Evolutionary conservation across 768 basidiomycete genomes (phyloP).

Genomic region (Cyclocybe aegerita): DNA sequence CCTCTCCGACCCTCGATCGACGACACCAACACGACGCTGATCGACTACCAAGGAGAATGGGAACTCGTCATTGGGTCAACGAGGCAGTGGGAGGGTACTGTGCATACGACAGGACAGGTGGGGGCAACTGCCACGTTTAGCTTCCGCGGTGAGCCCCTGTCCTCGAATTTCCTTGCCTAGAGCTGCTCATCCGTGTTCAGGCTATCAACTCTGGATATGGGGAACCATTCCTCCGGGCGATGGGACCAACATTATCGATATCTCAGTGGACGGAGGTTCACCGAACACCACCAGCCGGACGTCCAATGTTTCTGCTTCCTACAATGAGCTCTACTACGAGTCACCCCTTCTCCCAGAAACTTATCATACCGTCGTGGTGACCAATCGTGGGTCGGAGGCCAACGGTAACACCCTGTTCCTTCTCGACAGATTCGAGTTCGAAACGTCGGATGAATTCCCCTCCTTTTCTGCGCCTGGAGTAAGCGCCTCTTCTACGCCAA

Average conservation of each 20-base stretch:
- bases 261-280: slow-evolving; percentile 7
- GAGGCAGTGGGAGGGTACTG: slow-evolving; percentile 18
- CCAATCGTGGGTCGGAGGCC: slow-evolving; percentile 10
- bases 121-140: slow-evolving; percentile 23
- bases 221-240: slow-evolving; percentile 13
- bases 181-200: not conserved
- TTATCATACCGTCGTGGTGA: slow-evolving; percentile 11
- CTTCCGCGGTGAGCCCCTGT: slow-evolving; percentile 15
- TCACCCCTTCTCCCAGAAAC: slow-evolving; percentile 4
- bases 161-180: not conserved
- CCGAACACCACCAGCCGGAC: not conserved
- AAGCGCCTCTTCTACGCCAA: not conserved
- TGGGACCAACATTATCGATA: slow-evolving; percentile 9
- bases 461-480: not conserved
- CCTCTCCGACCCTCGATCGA: slow-evolving; percentile 12
- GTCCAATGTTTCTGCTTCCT: slow-evolving; percentile 10
- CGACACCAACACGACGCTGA: slow-evolving; percentile 14
- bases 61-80: slow-evolving; percentile 13
- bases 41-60: slow-evolving; percentile 17
- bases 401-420: slow-evolving; percentile 10
- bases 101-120: slow-evolving; percentile 13
- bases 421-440: slow-evolving; percentile 14
- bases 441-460: slow-evolving; percentile 5
- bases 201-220: slow-evolving; percentile 8
- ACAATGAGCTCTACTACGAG: slow-evolving; percentile 8